phyloP scores from a whole-genome alignment of 2,329 filamentous ascomycete species.

The Rosellinia necatrix region DNA sequence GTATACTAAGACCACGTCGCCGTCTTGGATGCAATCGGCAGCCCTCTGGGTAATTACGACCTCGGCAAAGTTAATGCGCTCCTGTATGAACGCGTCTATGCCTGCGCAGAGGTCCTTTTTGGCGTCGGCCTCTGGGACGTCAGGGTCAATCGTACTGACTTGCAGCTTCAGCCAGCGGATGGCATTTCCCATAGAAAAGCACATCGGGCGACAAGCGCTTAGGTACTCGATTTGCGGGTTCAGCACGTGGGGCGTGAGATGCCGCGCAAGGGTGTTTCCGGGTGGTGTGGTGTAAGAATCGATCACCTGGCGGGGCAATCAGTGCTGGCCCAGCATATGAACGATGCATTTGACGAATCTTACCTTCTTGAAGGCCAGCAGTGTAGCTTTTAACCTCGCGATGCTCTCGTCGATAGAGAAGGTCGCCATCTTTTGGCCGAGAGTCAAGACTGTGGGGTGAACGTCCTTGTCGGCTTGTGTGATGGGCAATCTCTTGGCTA shows the following conservation, averaged over 20 bases:
- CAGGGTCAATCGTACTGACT: conserved; percentile 88
- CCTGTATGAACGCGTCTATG: conserved; percentile 88
- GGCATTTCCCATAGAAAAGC: conserved; percentile 95
- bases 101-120: conserved; percentile 77
- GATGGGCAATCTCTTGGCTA: conserved; percentile 61
- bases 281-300: conserved; percentile 88
- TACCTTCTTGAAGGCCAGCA: conserved; percentile 88
- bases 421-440: conserved; percentile 88
- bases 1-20: conserved; percentile 84
- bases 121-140: conserved; percentile 78
- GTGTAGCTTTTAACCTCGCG: conserved; percentile 82
- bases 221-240: conserved; percentile 96
- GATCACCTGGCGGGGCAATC: conserved; percentile 67
- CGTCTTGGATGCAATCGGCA: conserved; percentile 74
- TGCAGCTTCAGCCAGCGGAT: conserved; percentile 93
- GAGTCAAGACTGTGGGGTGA: conserved; percentile 80
- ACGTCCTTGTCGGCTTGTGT: conserved; percentile 73
- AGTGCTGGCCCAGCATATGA: not conserved
- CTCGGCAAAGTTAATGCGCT: conserved; percentile 86
- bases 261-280: conserved; percentile 82
- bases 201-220: conserved; percentile 91
- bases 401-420: conserved; percentile 91
- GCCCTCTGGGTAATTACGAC: conserved; percentile 81
- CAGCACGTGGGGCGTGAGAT: conserved; percentile 88
- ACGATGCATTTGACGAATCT: not conserved